A percentile compares a stretch with the other conserved stretches of the same genome.
phyloP scores from a whole-genome alignment of 306 rosid genomes.

The Vigna angularis region DNA sequence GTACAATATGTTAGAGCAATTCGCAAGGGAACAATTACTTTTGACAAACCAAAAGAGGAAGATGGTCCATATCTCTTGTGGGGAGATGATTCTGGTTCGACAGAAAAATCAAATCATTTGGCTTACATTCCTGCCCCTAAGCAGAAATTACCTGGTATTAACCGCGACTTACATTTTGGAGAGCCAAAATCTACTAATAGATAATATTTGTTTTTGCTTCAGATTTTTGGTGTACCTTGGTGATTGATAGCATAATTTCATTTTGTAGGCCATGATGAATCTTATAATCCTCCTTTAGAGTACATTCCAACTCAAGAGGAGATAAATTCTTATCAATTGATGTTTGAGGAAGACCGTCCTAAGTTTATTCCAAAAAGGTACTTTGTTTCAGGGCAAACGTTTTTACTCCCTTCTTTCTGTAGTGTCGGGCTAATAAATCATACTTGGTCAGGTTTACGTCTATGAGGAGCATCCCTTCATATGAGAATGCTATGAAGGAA shows the following conservation, averaged over 20 bases:
- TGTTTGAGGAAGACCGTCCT: conserved; percentile 93
- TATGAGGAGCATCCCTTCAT: conserved; percentile 90
- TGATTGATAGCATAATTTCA: conserved; percentile 9
- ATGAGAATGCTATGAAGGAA: conserved; percentile 80
- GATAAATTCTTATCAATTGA: conserved; percentile 78
- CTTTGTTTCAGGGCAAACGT: conserved; percentile 4
- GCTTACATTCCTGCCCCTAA: conserved; percentile 94
- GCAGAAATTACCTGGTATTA: conserved; percentile 84
- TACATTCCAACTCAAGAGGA: conserved; percentile 97
- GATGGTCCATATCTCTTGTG: conserved; percentile 75
- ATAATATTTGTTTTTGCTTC: conserved; percentile 20
- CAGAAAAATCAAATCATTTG: conserved; percentile 70
- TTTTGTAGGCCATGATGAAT: conserved; percentile 85
- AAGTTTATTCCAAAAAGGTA: conserved; percentile 89
- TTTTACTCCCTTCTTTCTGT: conserved; percentile 7
- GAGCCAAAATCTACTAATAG: conserved; percentile 22
- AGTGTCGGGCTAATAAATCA: conserved; percentile 40
- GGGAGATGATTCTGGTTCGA: conserved; percentile 80
- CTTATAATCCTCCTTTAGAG: conserved; percentile 92
- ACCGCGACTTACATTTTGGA: conserved; percentile 14
- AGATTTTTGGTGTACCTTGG: conserved; percentile 29
- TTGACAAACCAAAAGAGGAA: conserved; percentile 82
- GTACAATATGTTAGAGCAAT: conserved; percentile 76
- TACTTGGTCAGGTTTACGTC: conserved; percentile 66
- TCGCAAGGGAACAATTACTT: conserved; percentile 76